Base-by-base conservation (phyloP, 805 yeast genomes). In the Metschnikowia aberdeeniae region DNA sequence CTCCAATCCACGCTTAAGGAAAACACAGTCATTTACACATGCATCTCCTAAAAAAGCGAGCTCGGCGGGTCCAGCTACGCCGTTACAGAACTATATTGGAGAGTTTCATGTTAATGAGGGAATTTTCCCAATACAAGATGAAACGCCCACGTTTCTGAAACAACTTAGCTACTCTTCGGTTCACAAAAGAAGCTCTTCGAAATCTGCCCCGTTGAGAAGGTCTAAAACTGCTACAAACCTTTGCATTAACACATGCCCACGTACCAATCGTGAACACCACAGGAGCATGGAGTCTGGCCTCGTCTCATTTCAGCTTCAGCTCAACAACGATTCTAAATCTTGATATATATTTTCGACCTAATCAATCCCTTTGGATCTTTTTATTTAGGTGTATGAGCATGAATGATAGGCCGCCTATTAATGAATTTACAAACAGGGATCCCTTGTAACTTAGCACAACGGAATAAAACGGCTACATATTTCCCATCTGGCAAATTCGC, bases 231-330 rank as follows among this genome's bases (percentile, higher is more conserved):
- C 53, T 4, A 24, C 49, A 17, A 45, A 47, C 19, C 32, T 48
- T 20, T 39, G 51, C 26, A 35, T 45, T 37, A 40, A 39, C 34
- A 13, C 29, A 4, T 27, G 30, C 19, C 36, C 14, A 28, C 42
- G 38, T 24, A 30, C 50, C 11, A 37, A 41, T 6, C 55, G 57
- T 6, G 51, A 52, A 34, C 46, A 44, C 10, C 36, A 53, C 24
- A 58, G 57, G 41, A 57, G 52, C 45, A 60, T 65, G 63, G 58
- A 62, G 47, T 55, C 64, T 4, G 68, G 70, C 1, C 57, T 66
- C 36, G 51, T 52, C 28, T 61, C 61, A 40, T 63, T 63, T 28
- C 54, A 63, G 37, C 45, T 62, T 11, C 50, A 55, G 14, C 50
- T 50, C 19, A 42, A 44, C 26, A 27, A 27, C 36, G 35, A 30